Base-by-base conservation (phyloP, 257 asterid genomes). In the Fraxinus americana region DNA sequence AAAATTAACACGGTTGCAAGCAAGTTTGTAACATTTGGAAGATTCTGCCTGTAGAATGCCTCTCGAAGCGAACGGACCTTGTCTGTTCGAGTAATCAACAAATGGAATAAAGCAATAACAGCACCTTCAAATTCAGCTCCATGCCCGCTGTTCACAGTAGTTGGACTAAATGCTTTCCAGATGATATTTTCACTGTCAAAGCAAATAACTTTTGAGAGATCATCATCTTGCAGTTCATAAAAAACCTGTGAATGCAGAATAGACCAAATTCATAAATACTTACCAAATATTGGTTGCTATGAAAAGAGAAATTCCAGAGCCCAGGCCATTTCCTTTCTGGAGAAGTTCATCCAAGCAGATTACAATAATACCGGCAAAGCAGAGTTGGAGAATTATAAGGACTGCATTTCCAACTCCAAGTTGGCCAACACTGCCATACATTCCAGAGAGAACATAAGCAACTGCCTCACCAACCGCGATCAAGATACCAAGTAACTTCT, bases 41-140 rank as follows among this genome's bases (percentile, higher is more conserved):
- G 97, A 82, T 92, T 92, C 90, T 92, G 97, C 90, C 97, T 87
- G 84, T 91, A 92, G 78, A 92, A 92, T 59, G 97, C 97, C 81
- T 92, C 97, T 50, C 97, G 90, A 67, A 92, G 84, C 23, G 94
- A 96, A 69, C 97, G 91, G 32, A 90, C 94, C 78, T 92, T 92
- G 80, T 92, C 97, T 1, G 91, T 92, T 72, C 97, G 85, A 39
- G 97, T 90, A 32, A 92, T 92, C 81, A 91, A 77, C 77, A 92
- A 86, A 87, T 92, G 97, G 90, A 92, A 92, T 38, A 92, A 76
- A 43, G 97, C 97, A 82, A 92, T 92, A 74, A 92, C 94, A 71
- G 97, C 97, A 25, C 97, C 97, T 83, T 92, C 97, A 78, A 92
- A 92, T 82, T 92, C 97, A 83, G 96, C 97, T 82, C 97, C 97